Base-by-base conservation (phyloP, 1,284 basidiomycete genomes). In the Heterobasidion parviporum region DNA sequence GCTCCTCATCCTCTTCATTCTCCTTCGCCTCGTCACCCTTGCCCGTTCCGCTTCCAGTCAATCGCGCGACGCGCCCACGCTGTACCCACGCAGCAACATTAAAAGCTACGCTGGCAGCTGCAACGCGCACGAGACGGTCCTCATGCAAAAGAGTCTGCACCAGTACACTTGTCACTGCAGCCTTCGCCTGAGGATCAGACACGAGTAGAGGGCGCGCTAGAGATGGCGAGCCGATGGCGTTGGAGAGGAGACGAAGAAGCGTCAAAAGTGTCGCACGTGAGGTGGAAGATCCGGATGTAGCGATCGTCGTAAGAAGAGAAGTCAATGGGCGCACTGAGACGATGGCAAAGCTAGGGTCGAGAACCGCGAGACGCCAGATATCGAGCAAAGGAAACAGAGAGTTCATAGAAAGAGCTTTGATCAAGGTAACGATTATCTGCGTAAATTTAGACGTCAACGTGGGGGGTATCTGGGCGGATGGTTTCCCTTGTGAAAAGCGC, bases 301-400 rank as follows among this genome's bases (percentile, higher is more conserved):
- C 65, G 10, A 75, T 66, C 2, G 67, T 63, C 6, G 56, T 63
- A 3, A 64, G 62, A 8, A 74, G 74, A 61, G 79, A 77, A 15
- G 69, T 65, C 34, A 87, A 65, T 53, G 86, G 70, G 6, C 70
- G 44, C 15, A 64, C 63, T 6, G 82, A 65, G 1, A 75, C 74
- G 46, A 77, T 72, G 0, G 70, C 64, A 1, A 68, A 60, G 8
- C 68, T 62, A 6, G 67, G 61, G 15, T 92, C 83, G 33, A 93
- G 76, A 8, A 91, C 68, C 0, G 85, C 87, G 1, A 95, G 75
- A 1, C 92, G 79, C 89, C 90, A 94, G 57, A 94, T 75, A 65
- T 95, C 93, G 8, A 87, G 79, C 1, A 94, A 67, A 0, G 93
- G 92, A 72, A 94, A 95, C 9, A 92, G 74, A 48, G 83, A 75